Evolutionary conservation across 2,329 filamentous ascomycete species (phyloP).

Genomic region (Cyphellophora europaea): DNA sequence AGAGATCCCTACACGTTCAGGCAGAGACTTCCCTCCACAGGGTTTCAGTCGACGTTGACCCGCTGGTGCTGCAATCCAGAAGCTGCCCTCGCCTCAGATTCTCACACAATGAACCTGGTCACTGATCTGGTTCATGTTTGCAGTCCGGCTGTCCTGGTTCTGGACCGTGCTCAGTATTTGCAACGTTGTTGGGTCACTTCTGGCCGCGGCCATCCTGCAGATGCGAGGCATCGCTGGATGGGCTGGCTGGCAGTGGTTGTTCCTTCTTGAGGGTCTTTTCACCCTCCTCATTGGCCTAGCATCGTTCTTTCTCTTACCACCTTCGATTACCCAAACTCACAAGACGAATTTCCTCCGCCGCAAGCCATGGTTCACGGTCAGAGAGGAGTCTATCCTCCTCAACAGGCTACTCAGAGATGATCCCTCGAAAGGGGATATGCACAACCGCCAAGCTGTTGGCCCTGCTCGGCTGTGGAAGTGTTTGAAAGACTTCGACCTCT

Average conservation of each 20-base stretch:
- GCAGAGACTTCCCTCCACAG: no score
- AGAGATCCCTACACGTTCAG: no score
- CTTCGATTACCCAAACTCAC: constrained; percentile 58
- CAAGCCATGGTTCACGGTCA: constrained; percentile 51
- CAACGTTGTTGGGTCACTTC: constrained; percentile 32
- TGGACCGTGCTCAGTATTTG: constrained; percentile 43
- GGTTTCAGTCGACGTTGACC: no score
- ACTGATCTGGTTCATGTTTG: no score
- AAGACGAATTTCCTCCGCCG: constrained; percentile 51
- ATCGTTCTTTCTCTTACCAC: constrained; percentile 51
- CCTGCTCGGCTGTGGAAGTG: constrained; percentile 40
- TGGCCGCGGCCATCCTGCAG: constrained; percentile 34
- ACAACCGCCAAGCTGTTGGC: constrained; percentile 47
- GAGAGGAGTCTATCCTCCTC: constrained; percentile 51
- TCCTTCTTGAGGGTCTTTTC: constrained; percentile 24
- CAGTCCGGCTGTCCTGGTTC: constrained; percentile 48
- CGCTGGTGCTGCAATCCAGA: no score
- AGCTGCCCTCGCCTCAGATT: no score
- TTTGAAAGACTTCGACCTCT: constrained; percentile 52
- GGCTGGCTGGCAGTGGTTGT: constrained; percentile 23
- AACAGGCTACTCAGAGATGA: constrained; percentile 52
- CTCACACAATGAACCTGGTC: no score
- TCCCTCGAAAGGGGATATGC: constrained; percentile 51
- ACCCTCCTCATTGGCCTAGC: constrained; percentile 46
- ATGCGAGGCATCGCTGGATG: constrained; percentile 26